phyloP scores from a whole-genome alignment of 108 stramenopile species.

The Chaetoceros muelleri region DNA sequence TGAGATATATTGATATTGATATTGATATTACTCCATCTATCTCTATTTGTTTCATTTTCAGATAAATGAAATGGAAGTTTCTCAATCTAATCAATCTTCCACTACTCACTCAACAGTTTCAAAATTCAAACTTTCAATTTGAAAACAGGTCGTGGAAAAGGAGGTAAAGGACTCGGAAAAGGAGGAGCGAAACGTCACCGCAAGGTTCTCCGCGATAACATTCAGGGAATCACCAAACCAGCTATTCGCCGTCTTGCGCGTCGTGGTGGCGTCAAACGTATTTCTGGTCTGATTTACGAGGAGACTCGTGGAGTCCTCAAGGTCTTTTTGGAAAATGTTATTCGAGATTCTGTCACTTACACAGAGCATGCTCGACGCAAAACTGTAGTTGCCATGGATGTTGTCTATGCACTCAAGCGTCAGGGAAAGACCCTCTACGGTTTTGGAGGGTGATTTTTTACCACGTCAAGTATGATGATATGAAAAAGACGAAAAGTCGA shows the following conservation, averaged over 20 bases:
- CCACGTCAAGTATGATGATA: too few relatives aligned
- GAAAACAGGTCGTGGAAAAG: slow-evolving; percentile 74
- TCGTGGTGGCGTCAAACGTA: slow-evolving; percentile 99
- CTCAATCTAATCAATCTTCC: too few relatives aligned
- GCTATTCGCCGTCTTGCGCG: slow-evolving; percentile 98
- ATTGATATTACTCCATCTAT: too few relatives aligned
- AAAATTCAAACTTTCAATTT: too few relatives aligned
- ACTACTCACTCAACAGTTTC: too few relatives aligned
- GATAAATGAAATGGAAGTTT: too few relatives aligned
- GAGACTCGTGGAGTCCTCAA: slow-evolving; percentile 90
- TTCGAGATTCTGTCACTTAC: slow-evolving; percentile 85
- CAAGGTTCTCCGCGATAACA: slow-evolving; percentile 93
- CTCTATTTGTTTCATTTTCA: too few relatives aligned
- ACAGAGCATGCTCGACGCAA: slow-evolving; percentile 90
- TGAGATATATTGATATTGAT: too few relatives aligned
- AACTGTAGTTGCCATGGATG: slow-evolving; percentile 91
- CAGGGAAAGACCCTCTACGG: slow-evolving; percentile 97
- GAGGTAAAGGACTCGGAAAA: slow-evolving; percentile 88
- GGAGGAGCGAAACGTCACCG: slow-evolving; percentile 95
- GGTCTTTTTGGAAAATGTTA: slow-evolving; percentile 83
- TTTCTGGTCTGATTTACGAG: slow-evolving; percentile 99
- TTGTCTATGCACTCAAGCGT: slow-evolving; percentile 94
- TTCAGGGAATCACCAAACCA: slow-evolving; percentile 99
- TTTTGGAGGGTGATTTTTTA: too few relatives aligned
- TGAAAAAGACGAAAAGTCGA: too few relatives aligned